Base-by-base conservation (phyloP, 2,329 filamentous ascomycete species). In the Amauroascus niger region DNA sequence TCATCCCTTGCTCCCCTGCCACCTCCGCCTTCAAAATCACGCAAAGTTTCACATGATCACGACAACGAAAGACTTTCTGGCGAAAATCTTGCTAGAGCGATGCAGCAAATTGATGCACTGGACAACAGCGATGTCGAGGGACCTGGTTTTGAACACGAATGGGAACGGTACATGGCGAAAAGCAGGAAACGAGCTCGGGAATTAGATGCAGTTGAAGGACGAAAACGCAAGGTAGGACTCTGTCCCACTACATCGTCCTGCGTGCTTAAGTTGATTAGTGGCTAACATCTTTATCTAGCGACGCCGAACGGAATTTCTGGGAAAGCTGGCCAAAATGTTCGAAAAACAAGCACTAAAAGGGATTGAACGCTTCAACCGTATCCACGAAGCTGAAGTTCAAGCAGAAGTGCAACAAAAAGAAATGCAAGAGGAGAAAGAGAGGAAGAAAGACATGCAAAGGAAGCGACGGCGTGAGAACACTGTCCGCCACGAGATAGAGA, bases 391-490 rank as follows among this genome's bases (percentile, higher is more conserved):
- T 16, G 83, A 86, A 39, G 91, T 93, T 1, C 79, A 91, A 56
- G 81, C 86, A 51, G 86, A 95, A 62, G 91, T 97, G 1, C 87
- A 93, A 60, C 86, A 89, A 57, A 88, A 88, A 60, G 91, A 96
- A 68, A 78, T 96, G 6, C 86, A 86, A 57, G 89, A 91, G 57
- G 93, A 98, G 70, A 98, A 98, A 73, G 93, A 98, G 71, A 88
- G 93, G 60, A 98, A 98, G 76, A 98, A 98, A 75, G 93, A 98
- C 66, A 97, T 98, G 88, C 93, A 98, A 69, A 86, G 93, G 59
- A 98, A 97, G 74, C 82, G 93, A 56, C 84, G 93, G 41, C 86
- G 93, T 16, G 91, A 97, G 68, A 96, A 96, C 77, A 89, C 89
- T 3, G 86, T 94, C 56, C 91, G 89, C 6, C 86, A 94, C 62